Conservation (phyloP, 2,329 filamentous ascomycete genomes). For the Harringtonia lauricola region DNA sequence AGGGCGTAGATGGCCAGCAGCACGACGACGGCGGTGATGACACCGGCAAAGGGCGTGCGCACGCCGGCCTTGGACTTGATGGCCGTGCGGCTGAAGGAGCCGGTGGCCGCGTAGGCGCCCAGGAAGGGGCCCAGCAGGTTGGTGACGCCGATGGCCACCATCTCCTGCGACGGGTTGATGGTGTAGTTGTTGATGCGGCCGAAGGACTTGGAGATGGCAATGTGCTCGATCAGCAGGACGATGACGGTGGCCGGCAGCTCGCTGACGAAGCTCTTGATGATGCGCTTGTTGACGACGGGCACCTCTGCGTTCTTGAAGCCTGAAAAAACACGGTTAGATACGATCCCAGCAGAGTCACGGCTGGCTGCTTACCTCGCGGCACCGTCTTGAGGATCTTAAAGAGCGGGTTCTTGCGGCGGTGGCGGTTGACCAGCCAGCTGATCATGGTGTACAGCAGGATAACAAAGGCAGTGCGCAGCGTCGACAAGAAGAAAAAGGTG, state of each 20-base stretch:
- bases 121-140: constrained; percentile 89
- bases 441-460: constrained; percentile 88
- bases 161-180: constrained; percentile 91
- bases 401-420: constrained; percentile 46
- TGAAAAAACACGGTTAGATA: no score
- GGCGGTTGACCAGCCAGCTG: constrained; percentile 71
- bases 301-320: constrained; percentile 75
- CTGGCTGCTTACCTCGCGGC: constrained; percentile 49
- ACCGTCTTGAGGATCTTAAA: constrained; percentile 70
- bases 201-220: constrained; percentile 96
- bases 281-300: constrained; percentile 52
- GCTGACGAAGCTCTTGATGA: constrained; percentile 57
- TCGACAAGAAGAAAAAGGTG: constrained; percentile 80
- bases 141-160: constrained; percentile 86
- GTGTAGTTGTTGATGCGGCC: constrained; percentile 96
- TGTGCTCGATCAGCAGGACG: constrained; percentile 91
- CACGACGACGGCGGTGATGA: constrained; percentile 67
- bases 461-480: constrained; percentile 80
- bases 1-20: constrained; percentile 69
- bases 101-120: constrained; percentile 85
- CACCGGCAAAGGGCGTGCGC: constrained; percentile 64
- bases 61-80: constrained; percentile 80
- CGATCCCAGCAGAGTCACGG: no score
- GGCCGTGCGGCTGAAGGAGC: constrained; percentile 58
- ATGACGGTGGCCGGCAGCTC: constrained; percentile 81